Evolutionary conservation across 768 basidiomycete species (phyloP).

Genomic region (Cubamyces sp.): DNA sequence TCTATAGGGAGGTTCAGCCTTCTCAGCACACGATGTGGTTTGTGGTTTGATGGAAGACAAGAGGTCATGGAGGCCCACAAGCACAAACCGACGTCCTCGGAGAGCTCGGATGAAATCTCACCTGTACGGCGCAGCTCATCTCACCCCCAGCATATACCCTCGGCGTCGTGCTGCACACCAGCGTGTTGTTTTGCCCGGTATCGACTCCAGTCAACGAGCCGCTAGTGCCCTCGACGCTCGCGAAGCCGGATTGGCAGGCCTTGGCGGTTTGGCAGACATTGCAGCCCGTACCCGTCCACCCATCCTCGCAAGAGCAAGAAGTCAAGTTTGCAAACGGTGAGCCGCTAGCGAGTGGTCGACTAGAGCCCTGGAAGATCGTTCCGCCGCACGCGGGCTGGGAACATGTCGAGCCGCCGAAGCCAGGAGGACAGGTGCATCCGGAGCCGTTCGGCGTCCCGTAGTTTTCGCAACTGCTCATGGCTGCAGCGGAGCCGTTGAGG

Average conservation of each 20-base stretch:
- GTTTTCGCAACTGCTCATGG: constrained; percentile 57
- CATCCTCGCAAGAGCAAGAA: constrained; percentile 69
- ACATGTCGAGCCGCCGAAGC: constrained; percentile 77
- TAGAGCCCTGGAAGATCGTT: constrained; percentile 73
- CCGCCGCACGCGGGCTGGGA: constrained; percentile 77
- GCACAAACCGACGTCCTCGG: not conserved
- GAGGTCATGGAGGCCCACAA: not conserved
- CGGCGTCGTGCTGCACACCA: constrained; percentile 73
- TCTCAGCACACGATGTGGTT: not conserved
- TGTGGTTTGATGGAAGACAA: not conserved
- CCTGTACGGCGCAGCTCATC: constrained; percentile 83
- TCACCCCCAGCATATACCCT: constrained; percentile 79
- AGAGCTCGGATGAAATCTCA: constrained; percentile 41
- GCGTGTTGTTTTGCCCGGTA: constrained; percentile 56
- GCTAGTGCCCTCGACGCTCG: constrained; percentile 34
- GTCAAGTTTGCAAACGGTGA: constrained; percentile 67
- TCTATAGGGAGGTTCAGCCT: constrained; percentile 46
- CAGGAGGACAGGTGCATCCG: constrained; percentile 76
- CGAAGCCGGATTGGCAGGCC: constrained; percentile 70
- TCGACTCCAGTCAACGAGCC: constrained; percentile 28
- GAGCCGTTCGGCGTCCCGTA: constrained; percentile 62
- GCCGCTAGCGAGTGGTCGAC: constrained; percentile 52
- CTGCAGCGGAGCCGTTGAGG: not conserved
- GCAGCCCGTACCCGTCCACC: constrained; percentile 80
- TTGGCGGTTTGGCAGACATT: constrained; percentile 73